These are phyloP conservation scores for Nicotiana knightiana DNA, from an alignment of 257 asterid genomes.

Conservation along the genomic window DNA sequence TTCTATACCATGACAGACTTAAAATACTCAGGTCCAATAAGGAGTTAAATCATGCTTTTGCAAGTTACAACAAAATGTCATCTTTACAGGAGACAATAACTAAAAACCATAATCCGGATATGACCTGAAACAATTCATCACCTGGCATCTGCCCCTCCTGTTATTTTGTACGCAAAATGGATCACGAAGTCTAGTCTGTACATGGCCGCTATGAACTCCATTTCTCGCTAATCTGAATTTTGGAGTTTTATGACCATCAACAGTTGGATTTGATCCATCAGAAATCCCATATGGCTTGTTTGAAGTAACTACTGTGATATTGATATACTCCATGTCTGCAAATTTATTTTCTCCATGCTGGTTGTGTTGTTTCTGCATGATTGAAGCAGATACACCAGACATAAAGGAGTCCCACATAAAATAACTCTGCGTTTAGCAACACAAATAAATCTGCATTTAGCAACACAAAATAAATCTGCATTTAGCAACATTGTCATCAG, in stretches of 20 bases:
- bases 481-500: slow-evolving; percentile 11
- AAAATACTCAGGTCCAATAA: not conserved
- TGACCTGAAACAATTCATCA: slow-evolving; percentile 18
- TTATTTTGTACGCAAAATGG: slow-evolving; percentile 62
- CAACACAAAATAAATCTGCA: slow-evolving; percentile 18
- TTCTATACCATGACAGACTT: not conserved
- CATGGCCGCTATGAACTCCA: slow-evolving; percentile 85
- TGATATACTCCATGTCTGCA: slow-evolving; percentile 76
- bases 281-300: slow-evolving; percentile 62
- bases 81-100: not conserved
- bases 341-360: slow-evolving; percentile 58
- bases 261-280: slow-evolving; percentile 73
- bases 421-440: slow-evolving; percentile 51
- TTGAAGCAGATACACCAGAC: slow-evolving; percentile 81
- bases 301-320: slow-evolving; percentile 75
- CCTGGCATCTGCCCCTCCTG: slow-evolving; percentile 76
- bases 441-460: slow-evolving; percentile 57
- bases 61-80: not conserved
- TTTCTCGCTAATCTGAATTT: slow-evolving; percentile 39
- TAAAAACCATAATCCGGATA: not conserved
- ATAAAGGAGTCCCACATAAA: slow-evolving; percentile 88
- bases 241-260: slow-evolving; percentile 45
- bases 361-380: slow-evolving; percentile 43
- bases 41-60: not conserved
- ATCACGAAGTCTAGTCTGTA: slow-evolving; percentile 64